Conservation (phyloP, 139 green algal species). For the Diplosphaera chodatii region DNA sequence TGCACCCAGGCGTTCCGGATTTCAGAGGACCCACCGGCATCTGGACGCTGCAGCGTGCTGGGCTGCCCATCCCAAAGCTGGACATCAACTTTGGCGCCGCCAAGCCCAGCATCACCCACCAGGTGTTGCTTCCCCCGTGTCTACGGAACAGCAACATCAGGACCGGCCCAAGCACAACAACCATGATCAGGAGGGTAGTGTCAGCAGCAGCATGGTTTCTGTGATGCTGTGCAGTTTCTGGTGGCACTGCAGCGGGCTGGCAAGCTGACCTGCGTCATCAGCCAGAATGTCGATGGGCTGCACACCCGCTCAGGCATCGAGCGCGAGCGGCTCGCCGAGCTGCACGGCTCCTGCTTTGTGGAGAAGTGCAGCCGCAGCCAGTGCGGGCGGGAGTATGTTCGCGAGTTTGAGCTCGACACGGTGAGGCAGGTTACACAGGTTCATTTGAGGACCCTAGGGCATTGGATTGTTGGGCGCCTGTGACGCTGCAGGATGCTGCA, state of each 20-base stretch:
- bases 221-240: conserved; percentile 28
- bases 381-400: conserved; percentile 61
- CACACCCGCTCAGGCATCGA: conserved; percentile 80
- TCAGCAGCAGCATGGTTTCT: background rate
- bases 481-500: no score
- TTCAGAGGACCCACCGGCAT: conserved; percentile 88
- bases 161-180: background rate
- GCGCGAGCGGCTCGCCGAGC: conserved; percentile 66
- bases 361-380: conserved; percentile 79
- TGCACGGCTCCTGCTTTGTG: conserved; percentile 95
- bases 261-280: conserved; percentile 49
- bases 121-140: conserved; percentile 9
- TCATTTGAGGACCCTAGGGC: no score
- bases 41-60: conserved; percentile 80
- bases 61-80: conserved; percentile 42
- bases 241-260: conserved; percentile 41
- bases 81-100: conserved; percentile 69
- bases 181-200: background rate
- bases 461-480: no score
- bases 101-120: conserved; percentile 74
- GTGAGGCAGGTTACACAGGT: conserved; percentile 33
- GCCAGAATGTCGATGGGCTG: conserved; percentile 85
- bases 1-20: conserved; percentile 11
- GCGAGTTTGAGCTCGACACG: conserved; percentile 91
- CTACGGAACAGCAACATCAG: background rate